Percentiles rank a stretch among this genome's conserved stretches.
These are phyloP conservation scores for Serendipita sp. DNA, from an alignment of 768 basidiomycete genomes.

Conservation along the genomic window DNA sequence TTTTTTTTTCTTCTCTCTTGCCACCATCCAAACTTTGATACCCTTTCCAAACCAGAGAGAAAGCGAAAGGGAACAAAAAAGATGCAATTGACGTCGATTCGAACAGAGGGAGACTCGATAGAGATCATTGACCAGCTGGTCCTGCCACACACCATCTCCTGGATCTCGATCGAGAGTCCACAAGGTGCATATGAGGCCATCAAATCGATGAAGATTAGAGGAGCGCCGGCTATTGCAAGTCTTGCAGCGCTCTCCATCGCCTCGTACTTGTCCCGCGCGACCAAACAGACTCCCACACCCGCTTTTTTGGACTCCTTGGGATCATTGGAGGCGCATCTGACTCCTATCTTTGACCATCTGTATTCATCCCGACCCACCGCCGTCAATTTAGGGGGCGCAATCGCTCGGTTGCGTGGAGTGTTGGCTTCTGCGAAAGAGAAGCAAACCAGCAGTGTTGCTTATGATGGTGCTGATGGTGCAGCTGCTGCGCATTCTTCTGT, in stretches of 20 bases:
- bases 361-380: constrained; percentile 88
- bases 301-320: constrained; percentile 38
- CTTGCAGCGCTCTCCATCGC: constrained; percentile 72
- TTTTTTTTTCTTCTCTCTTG: neutral
- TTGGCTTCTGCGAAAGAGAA: constrained; percentile 21
- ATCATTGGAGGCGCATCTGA: constrained; percentile 38
- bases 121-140: constrained; percentile 86
- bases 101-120: constrained; percentile 33
- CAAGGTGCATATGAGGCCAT: constrained; percentile 83
- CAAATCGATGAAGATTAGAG: constrained; percentile 91
- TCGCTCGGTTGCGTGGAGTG: constrained; percentile 43
- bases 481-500: constrained; percentile 24
- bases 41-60: neutral
- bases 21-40: neutral
- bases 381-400: constrained; percentile 84
- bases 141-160: constrained; percentile 58
- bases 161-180: constrained; percentile 46
- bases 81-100: constrained; percentile 25
- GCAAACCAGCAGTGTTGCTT: neutral
- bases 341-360: constrained; percentile 49
- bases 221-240: constrained; percentile 89
- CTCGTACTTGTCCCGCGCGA: constrained; percentile 38
- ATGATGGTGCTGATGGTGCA: constrained; percentile 11
- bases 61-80: neutral
- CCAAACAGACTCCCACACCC: constrained; percentile 31